Base-by-base conservation (phyloP, 768 basidiomycete genomes). In the Tulasnella sp. region DNA sequence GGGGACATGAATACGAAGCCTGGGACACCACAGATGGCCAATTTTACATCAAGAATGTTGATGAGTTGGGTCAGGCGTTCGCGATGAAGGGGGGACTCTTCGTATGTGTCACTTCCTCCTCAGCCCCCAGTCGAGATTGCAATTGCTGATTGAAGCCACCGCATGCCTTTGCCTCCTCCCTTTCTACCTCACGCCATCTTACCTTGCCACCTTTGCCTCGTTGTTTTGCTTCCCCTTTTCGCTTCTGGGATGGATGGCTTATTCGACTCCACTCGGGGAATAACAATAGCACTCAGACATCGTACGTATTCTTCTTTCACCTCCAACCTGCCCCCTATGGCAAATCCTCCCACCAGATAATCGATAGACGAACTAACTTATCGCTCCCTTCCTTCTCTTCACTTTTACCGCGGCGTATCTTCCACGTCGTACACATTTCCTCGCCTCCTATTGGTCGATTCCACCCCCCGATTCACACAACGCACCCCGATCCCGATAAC, bases 1-100 rank as follows among this genome's bases (percentile, higher is more conserved):
- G 80, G 75, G 82, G 82, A 7, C 80, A 82, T 44, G 81, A 82
- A 51, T 61, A 75, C 20, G 70, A 75, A 6, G 79, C 80, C 2
- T 80, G 79, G 79, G 74, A 57, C 35, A 61, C 78, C 26, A 48
- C 51, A 13, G 73, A 78, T 13, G 81, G 80, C 1, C 61, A 80
- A 23, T 77, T 79, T n/a, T 81, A 79, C 74, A 77, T 78, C n/a
- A 81, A 81, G 44, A 67, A 74, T 74, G 39, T 37, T 15, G 5
- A 72, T 20, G 42, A 78, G 70, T n/a, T 39, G 20, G 69, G 40
- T 39, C 70, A 70, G 32, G 55, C 42, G 18, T 76, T 76, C 61
- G 75, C 70, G 29, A 77, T 77, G 77, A 77, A 77, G 42, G 78
- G 57, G 20, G 73, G 57, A 7, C 61, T 78, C 26, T 73, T 77